phyloP scores from a whole-genome alignment of 306 rosid species.

The Medicago truncatula region DNA sequence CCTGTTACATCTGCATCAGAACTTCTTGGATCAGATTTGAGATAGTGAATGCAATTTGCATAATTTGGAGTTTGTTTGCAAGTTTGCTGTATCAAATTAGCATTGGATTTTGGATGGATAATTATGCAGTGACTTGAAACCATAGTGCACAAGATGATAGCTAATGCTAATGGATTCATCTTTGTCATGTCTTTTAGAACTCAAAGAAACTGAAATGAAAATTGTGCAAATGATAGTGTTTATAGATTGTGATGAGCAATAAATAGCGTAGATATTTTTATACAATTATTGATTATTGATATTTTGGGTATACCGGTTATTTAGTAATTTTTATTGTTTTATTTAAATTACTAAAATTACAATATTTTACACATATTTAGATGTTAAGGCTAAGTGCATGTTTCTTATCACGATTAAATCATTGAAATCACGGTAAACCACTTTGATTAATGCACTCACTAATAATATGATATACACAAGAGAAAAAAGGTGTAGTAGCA shows the following conservation, averaged over 20 bases:
- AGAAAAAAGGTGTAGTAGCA: too few relatives aligned
- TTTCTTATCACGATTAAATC: too few relatives aligned
- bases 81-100: conserved; percentile 43
- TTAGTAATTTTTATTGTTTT: too few relatives aligned
- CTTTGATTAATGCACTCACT: too few relatives aligned
- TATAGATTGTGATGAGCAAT: background rate
- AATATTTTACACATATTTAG: too few relatives aligned
- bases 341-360: too few relatives aligned
- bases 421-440: too few relatives aligned
- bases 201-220: background rate
- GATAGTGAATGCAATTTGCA: conserved; percentile 41
- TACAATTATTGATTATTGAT: background rate
- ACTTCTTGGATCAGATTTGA: conserved; percentile 49
- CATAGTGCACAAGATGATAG: conserved; percentile 29
- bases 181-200: conserved; percentile 11
- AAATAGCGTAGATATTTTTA: background rate
- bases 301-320: too few relatives aligned
- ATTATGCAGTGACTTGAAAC: conserved; percentile 20
- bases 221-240: background rate
- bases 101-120: background rate
- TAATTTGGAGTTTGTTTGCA: conserved; percentile 58
- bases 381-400: too few relatives aligned
- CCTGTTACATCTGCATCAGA: conserved; percentile 39
- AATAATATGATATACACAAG: too few relatives aligned
- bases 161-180: background rate